Evolutionary conservation across 495 filamentous ascomycete genomes (phyloP).

Genomic region (Aspergillus indologenus): DNA sequence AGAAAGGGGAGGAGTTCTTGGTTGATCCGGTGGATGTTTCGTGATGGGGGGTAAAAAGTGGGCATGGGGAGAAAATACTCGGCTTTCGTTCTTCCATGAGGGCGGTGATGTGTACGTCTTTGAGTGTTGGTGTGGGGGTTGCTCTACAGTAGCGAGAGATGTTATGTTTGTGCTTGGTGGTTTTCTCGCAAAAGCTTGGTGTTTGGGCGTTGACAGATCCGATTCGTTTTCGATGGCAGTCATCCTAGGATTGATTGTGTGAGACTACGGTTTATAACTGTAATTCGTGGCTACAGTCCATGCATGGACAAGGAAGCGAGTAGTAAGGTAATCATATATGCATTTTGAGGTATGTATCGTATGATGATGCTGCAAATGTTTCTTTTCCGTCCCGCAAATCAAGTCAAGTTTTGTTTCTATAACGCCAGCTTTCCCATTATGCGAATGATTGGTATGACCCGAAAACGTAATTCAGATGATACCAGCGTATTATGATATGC

Average conservation of each 20-base stretch:
- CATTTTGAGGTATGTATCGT: slow-evolving; percentile 3
- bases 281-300: neutral
- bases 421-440: slow-evolving; percentile 11
- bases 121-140: neutral
- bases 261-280: neutral
- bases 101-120: neutral
- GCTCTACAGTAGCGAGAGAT: neutral
- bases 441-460: slow-evolving; percentile 1
- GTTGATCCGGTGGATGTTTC: slow-evolving; percentile 84
- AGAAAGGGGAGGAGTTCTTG: slow-evolving; percentile 75
- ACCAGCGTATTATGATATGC: too few species aligned
- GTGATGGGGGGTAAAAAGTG: slow-evolving; percentile 7
- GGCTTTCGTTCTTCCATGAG: too few species aligned
- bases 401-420: slow-evolving; percentile 3
- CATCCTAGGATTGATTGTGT: neutral
- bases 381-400: neutral
- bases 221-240: neutral
- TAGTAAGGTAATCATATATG: slow-evolving; percentile 3
- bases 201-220: neutral
- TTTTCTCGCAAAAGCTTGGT: neutral
- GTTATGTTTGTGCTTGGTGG: neutral
- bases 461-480: neutral
- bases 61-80: neutral
- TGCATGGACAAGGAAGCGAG: neutral
- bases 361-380: neutral